These are phyloP conservation scores for Protea cynaroides DNA, from an alignment of 164 flowering plant genomes.

Conservation along the genomic window DNA sequence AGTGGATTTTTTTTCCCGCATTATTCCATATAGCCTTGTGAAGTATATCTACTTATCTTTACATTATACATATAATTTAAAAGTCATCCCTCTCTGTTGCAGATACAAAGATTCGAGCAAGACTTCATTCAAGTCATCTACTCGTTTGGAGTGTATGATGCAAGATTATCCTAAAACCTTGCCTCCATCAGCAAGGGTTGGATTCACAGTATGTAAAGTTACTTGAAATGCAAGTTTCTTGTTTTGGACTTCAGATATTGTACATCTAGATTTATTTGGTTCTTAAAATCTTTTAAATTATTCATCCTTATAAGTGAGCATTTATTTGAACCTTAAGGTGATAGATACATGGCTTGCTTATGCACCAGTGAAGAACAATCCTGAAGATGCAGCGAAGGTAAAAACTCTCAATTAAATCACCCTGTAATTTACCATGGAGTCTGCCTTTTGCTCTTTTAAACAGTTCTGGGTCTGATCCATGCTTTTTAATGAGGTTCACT, in stretches of 20 bases:
- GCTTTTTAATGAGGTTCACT: not conserved
- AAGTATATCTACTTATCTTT: too few species aligned
- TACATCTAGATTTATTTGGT: not conserved
- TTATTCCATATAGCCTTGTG: too few species aligned
- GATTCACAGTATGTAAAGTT: conserved; percentile 73
- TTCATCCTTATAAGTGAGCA: not conserved
- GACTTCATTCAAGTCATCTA: conserved; percentile 91
- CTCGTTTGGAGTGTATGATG: conserved; percentile 99
- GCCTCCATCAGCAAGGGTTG: conserved; percentile 90
- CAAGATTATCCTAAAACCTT: conserved; percentile 97
- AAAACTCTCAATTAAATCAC: not conserved
- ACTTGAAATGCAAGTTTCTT: not conserved
- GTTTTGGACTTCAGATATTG: not conserved
- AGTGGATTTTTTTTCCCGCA: not conserved
- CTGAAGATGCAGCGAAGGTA: conserved; percentile 99
- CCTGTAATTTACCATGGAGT: not conserved
- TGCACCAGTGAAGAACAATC: conserved; percentile 98
- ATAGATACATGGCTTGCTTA: conserved; percentile 98
- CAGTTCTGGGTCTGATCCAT: too few species aligned
- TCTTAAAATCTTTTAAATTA: not conserved
- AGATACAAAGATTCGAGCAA: conserved; percentile 91
- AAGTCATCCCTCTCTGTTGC: conserved; percentile 10
- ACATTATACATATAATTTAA: not conserved
- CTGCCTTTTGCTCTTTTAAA: too few species aligned
- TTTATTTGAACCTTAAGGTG: conserved; percentile 38